These are phyloP conservation scores for Solioccasus polychromus DNA, from an alignment of 768 basidiomycete species.

Conservation along the genomic window DNA sequence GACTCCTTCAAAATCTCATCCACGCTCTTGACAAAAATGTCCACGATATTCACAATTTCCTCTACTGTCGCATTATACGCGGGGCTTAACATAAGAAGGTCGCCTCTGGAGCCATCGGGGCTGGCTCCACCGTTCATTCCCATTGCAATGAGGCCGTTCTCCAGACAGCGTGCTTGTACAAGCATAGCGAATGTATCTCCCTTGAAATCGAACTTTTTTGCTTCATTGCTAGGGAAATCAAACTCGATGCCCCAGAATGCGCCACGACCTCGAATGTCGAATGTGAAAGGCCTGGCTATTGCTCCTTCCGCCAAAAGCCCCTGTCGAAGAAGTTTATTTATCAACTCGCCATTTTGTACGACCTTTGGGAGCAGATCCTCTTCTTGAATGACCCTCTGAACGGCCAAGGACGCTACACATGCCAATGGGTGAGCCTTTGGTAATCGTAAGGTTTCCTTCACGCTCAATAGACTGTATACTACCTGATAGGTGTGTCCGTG, in stretches of 20 bases:
- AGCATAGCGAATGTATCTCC: conserved; percentile 60
- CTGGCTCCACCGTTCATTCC: conserved; percentile 70
- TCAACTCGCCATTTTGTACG: conserved; percentile 55
- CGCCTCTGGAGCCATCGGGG: conserved; percentile 68
- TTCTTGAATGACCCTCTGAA: conserved; percentile 66
- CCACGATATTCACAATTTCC: conserved; percentile 67
- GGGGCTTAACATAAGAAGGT: conserved; percentile 73
- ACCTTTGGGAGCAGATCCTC: conserved; percentile 72
- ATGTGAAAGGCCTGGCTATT: conserved; percentile 62
- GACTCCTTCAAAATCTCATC: conserved; percentile 56
- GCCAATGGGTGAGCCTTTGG: conserved; percentile 67
- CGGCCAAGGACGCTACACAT: conserved; percentile 78
- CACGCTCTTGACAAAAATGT: conserved; percentile 61
- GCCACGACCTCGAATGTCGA: conserved; percentile 82
- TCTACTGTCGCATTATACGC: conserved; percentile 74
- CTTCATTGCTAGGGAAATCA: conserved; percentile 52
- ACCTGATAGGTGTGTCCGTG: conserved; percentile 88
- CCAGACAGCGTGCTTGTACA: conserved; percentile 66
- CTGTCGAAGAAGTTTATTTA: conserved; percentile 53
- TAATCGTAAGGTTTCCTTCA: conserved; percentile 3
- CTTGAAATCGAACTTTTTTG: conserved; percentile 46
- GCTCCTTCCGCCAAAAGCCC: conserved; percentile 54
- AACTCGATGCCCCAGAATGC: conserved; percentile 86
- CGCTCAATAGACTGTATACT: neutral
- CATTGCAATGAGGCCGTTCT: conserved; percentile 68